These are phyloP conservation scores for Coemansia sp. DNA, from an alignment of 192 early-diverging fungal species.

Conservation along the genomic window DNA sequence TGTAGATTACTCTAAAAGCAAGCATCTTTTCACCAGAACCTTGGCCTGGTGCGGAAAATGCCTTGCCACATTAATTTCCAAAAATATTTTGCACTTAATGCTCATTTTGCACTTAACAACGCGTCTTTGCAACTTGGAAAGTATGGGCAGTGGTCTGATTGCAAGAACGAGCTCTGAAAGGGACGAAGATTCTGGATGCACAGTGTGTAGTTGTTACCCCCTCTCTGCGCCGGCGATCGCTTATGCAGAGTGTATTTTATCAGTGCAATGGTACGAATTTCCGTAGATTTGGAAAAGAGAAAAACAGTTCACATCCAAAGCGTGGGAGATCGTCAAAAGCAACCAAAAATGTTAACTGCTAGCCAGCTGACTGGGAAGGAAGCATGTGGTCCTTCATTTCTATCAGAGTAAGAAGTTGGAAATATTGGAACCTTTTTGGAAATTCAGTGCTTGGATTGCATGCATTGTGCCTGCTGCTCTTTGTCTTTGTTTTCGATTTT, in stretches of 20 bases:
- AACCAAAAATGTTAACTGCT: too few species aligned
- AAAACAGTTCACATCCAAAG: background rate
- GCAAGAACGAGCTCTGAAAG: background rate
- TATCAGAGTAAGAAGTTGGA: too few species aligned
- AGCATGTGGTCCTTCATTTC: too few species aligned
- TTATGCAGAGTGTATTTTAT: background rate
- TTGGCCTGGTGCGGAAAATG: background rate
- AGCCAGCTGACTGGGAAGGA: too few species aligned
- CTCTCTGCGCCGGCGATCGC: background rate
- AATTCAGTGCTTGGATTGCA: background rate
- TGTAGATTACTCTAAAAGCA: background rate
- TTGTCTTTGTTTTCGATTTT: slow-evolving; percentile 1
- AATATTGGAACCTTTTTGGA: too few species aligned
- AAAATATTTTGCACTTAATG: background rate
- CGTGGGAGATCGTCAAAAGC: too few species aligned
- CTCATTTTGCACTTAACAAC: background rate
- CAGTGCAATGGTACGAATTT: background rate
- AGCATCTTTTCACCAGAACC: background rate
- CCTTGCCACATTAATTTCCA: background rate
- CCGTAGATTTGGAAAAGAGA: background rate
- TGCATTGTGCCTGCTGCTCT: background rate
- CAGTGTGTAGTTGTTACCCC: background rate
- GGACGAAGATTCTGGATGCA: too few species aligned
- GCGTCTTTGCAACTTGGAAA: background rate
- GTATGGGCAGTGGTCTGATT: background rate